phyloP scores from a whole-genome alignment of 306 rosid species.

The Rosa lucieae region DNA sequence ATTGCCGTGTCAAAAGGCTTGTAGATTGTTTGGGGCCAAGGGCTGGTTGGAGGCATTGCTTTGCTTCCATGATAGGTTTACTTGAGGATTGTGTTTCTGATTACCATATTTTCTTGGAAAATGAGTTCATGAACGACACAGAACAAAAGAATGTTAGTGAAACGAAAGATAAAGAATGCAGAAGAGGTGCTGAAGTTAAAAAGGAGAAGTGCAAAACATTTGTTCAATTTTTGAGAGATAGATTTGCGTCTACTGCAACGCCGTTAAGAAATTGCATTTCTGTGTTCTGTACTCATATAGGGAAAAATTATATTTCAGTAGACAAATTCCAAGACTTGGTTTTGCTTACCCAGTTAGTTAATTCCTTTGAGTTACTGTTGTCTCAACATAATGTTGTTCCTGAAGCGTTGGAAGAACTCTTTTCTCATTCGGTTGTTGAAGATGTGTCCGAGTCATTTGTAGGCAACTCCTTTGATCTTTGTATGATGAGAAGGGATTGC shows the following conservation, averaged over 20 bases:
- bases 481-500: slow-evolving; percentile 38
- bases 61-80: slow-evolving; percentile 52
- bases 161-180: slow-evolving; percentile 10
- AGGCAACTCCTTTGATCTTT: slow-evolving; percentile 21
- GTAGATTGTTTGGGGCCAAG: slow-evolving; percentile 38
- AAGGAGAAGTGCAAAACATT: slow-evolving; percentile 37
- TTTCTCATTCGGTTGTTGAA: slow-evolving; percentile 28
- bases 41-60: slow-evolving; percentile 57
- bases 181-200: slow-evolving; percentile 20
- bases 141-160: slow-evolving; percentile 10
- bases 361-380: slow-evolving; percentile 41
- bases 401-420: slow-evolving; percentile 41
- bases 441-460: slow-evolving; percentile 15
- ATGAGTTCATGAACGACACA: slow-evolving; percentile 30
- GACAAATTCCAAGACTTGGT: slow-evolving; percentile 34
- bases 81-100: slow-evolving; percentile 62
- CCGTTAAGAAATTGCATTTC: slow-evolving; percentile 41
- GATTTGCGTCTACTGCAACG: slow-evolving; percentile 34
- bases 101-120: slow-evolving; percentile 53
- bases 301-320: slow-evolving; percentile 42
- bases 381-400: slow-evolving; percentile 32
- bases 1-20: slow-evolving; percentile 56
- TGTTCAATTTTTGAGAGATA: slow-evolving; percentile 50
- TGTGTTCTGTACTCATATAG: slow-evolving; percentile 50
- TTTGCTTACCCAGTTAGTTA: slow-evolving; percentile 27